Base-by-base conservation (phyloP, 176 grass and related monocot genomes). In the Hyparrhenia diplandra region DNA sequence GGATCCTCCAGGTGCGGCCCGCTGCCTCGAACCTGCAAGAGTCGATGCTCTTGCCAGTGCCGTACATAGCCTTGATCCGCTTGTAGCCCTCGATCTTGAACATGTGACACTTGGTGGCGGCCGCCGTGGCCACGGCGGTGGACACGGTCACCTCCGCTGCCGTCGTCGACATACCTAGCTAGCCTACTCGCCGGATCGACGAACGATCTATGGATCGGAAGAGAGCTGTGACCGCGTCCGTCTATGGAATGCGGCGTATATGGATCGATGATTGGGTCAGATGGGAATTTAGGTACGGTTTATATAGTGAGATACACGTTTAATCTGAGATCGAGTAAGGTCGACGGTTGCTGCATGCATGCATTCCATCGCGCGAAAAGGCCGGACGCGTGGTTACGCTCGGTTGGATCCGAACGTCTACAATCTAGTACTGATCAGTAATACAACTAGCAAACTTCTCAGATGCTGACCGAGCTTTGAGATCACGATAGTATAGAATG, bases 21-120 rank as follows among this genome's bases (percentile, higher is more conserved):
- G 34, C 78, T 21, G 34, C 78, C 65, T 69, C 49, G 78, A 80
- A 80, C 14, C 14, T 9, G 23, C 32, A 55, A 0, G 78, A 80
- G 14, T 80, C 65, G 23, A 80, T 6, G 78, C 35, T 3, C 47
- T 0, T 18, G 65, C 78, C 78, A 23, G 20, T 69, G 65, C 65
- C 34, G 65, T 59, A 57, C 78, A 70, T 57, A 23, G 35, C 57
- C 65, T 41, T 29, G 34, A 80, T 28, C 21, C 65, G 23, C 23
- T 36, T 69, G 78, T 58, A 80, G 23, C 65, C 78, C 16, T 70
- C 23, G 34, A 80, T 41, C 78, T 27, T 80, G 78, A 80, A 40
- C 65, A 27, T 28, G 65, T 80, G 64, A 46, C 65, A 55, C 64
- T 55, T 55, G 78, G 78, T 21, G 13, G 46, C 64, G 14, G 34